Percentiles rank a stretch among this genome's conserved stretches.
Conservation (phyloP, 371 early-diverging fungal species). For the Nematocida major region DNA sequence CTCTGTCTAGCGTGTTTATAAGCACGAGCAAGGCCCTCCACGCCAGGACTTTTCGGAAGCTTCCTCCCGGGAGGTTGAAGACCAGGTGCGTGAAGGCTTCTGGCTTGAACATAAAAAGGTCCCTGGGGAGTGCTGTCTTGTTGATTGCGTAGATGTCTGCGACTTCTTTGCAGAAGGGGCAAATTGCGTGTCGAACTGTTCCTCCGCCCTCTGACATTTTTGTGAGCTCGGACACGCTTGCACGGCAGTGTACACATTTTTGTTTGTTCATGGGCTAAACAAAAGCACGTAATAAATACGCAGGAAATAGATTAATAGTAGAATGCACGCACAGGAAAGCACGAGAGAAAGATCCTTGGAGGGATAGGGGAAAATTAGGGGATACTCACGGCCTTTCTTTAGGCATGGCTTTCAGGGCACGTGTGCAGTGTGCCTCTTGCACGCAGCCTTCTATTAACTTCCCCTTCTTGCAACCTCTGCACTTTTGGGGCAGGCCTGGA, state of each 20-base stretch:
- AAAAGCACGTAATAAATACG: background rate
- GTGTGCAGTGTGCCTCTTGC: no score
- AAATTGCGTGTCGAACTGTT: background rate
- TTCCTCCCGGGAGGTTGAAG: background rate
- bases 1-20: conserved; percentile 5
- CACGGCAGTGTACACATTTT: background rate
- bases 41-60: background rate
- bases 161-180: conserved; percentile 32
- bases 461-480: no score
- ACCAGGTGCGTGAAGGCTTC: conserved; percentile 24
- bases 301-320: no score
- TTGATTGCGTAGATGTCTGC: conserved; percentile 6
- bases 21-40: background rate
- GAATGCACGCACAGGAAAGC: no score
- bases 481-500: no score
- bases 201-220: conserved; percentile 2
- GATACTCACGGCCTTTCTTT: no score
- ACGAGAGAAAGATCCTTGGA: no score
- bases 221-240: background rate
- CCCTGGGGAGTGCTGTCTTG: background rate
- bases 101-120: conserved; percentile 26
- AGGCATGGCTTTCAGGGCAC: no score
- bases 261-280: background rate
- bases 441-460: no score
- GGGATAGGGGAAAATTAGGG: no score